Percentiles rank a stretch among this genome's conserved stretches.
Conservation (phyloP, 2,329 filamentous ascomycete species). For the Penicillium freii region DNA sequence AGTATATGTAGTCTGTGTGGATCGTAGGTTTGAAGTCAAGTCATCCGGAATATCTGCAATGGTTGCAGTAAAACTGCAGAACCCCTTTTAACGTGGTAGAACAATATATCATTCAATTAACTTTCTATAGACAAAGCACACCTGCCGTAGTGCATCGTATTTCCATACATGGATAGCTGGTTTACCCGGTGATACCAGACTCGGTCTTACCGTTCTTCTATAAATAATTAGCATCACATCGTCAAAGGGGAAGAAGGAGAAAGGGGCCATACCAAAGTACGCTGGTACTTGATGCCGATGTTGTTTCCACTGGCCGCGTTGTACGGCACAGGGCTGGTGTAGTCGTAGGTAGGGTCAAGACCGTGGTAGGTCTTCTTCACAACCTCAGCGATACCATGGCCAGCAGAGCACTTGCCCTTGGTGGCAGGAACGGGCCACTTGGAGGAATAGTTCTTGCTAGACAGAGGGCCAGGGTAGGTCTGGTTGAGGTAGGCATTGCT, state of each 20-base stretch:
- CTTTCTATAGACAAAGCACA: not conserved
- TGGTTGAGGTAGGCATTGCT: slow-evolving; percentile 51
- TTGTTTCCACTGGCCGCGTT: slow-evolving; percentile 29
- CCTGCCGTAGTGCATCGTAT: not conserved
- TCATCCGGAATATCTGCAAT: not conserved
- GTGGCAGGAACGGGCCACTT: slow-evolving; percentile 33
- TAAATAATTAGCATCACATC: slow-evolving; percentile 1
- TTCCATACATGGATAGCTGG: not conserved
- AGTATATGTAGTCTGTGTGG: not conserved
- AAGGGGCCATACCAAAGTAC: slow-evolving; percentile 14
- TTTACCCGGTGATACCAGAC: slow-evolving; percentile 13
- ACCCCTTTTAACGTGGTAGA: too few species aligned
- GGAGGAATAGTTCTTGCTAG: slow-evolving; percentile 26
- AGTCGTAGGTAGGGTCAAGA: slow-evolving; percentile 34
- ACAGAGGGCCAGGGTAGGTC: slow-evolving; percentile 53
- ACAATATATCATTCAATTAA: not conserved
- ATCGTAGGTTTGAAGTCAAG: not conserved
- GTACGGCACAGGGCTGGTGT: slow-evolving; percentile 36
- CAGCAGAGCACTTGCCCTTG: slow-evolving; percentile 33
- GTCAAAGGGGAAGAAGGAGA: too few species aligned
- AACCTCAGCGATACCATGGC: slow-evolving; percentile 35
- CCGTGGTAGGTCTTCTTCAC: slow-evolving; percentile 36
- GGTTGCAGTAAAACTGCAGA: not conserved
- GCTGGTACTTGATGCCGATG: slow-evolving; percentile 23
- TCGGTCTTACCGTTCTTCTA: slow-evolving; percentile 20